Evolutionary conservation across 2,329 filamentous ascomycete species (phyloP).

Genomic region (Elsinoe necatrix): DNA sequence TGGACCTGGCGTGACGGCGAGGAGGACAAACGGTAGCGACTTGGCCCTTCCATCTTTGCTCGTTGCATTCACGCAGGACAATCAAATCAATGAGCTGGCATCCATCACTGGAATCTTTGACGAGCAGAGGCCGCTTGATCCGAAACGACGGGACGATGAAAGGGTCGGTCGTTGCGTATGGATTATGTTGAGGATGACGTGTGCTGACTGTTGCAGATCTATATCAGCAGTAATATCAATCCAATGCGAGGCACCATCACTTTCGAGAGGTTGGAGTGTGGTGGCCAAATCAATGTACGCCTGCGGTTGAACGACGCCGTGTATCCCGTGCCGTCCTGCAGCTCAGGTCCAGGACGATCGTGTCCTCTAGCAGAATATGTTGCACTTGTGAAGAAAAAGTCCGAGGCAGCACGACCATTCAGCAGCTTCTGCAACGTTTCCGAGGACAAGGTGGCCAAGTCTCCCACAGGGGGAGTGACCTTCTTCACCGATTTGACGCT

Average conservation of each 20-base stretch:
- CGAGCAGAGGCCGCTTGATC: slow-evolving; percentile 42
- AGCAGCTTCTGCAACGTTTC: slow-evolving; percentile 35
- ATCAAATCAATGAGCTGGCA: slow-evolving; percentile 55
- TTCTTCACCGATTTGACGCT: slow-evolving; percentile 15
- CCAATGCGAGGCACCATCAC: slow-evolving; percentile 59
- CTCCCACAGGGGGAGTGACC: slow-evolving; percentile 6
- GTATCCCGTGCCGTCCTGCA: slow-evolving; percentile 49
- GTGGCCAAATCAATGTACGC: slow-evolving; percentile 43
- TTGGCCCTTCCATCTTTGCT: slow-evolving; percentile 51
- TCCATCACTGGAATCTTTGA: slow-evolving; percentile 55
- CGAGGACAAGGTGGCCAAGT: background rate
- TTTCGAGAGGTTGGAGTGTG: slow-evolving; percentile 55
- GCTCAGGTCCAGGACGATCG: slow-evolving; percentile 37
- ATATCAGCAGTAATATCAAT: slow-evolving; percentile 48
- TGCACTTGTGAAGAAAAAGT: slow-evolving; percentile 32
- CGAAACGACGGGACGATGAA: slow-evolving; percentile 38
- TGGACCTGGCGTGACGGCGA: slow-evolving; percentile 45
- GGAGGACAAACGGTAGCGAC: slow-evolving; percentile 36
- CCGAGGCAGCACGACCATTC: slow-evolving; percentile 39
- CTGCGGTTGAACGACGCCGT: slow-evolving; percentile 56
- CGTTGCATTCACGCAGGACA: slow-evolving; percentile 57
- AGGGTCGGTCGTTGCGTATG: slow-evolving; percentile 1
- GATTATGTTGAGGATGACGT: background rate
- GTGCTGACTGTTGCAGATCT: slow-evolving; percentile 34
- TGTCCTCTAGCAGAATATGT: slow-evolving; percentile 40